phyloP scores from a whole-genome alignment of 2,329 filamentous ascomycete species.

The Karstenula rhodostoma region DNA sequence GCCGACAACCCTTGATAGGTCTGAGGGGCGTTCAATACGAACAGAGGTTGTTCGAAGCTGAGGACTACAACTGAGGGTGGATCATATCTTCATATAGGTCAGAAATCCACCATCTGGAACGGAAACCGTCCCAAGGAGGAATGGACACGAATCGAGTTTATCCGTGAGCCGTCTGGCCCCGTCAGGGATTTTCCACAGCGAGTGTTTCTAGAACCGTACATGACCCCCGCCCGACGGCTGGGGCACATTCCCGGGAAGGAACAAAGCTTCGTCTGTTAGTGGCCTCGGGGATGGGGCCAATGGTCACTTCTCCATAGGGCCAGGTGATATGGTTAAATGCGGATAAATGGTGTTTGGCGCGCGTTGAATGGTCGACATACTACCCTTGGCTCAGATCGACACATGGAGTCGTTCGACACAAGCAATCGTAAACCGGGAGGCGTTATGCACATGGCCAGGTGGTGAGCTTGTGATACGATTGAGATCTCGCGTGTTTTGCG shows the following conservation, averaged over 20 bases:
- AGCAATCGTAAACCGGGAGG: conserved; percentile 18
- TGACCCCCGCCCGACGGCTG: conserved; percentile 10
- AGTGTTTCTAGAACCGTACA: conserved; percentile 27
- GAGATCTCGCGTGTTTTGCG: conserved; percentile 19
- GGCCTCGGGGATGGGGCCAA: conserved; percentile 18
- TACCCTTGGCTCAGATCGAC: conserved; percentile 23
- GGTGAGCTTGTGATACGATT: conserved; percentile 17
- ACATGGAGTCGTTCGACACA: conserved; percentile 19
- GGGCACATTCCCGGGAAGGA: conserved; percentile 17
- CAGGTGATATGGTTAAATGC: conserved; percentile 27
- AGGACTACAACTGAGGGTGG: conserved; percentile 9
- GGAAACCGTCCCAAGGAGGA: conserved; percentile 5
- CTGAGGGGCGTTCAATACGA: conserved; percentile 17
- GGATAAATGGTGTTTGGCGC: conserved; percentile 23
- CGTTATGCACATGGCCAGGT: conserved; percentile 19
- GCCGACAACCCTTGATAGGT: conserved; percentile 1
- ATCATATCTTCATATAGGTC: conserved; percentile 22
- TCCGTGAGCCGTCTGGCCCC: conserved; percentile 25
- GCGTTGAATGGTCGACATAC: conserved; percentile 18
- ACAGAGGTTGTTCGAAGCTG: conserved; percentile 22
- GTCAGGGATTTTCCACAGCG: conserved; percentile 13
- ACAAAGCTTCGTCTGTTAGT: conserved; percentile 18
- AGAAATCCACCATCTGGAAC: conserved; percentile 15
- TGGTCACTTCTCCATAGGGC: conserved; percentile 14
- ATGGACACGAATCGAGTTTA: conserved; percentile 23